Evolutionary conservation across 305 asterid species (phyloP).

Genomic region (Fraxinus velutina): DNA sequence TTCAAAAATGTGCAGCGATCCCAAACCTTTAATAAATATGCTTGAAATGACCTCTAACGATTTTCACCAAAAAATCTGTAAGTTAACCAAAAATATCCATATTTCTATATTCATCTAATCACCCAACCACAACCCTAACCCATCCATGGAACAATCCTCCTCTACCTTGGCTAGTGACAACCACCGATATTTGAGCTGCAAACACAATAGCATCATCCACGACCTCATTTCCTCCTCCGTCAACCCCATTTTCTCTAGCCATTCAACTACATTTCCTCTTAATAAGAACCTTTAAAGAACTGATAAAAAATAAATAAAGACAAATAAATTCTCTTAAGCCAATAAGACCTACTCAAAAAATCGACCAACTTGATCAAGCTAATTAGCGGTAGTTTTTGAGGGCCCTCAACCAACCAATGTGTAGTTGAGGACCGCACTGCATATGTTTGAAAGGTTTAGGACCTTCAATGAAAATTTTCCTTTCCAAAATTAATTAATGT

Average conservation of each 20-base stretch:
- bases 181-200: neutral
- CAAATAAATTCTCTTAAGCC: neutral
- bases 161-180: neutral
- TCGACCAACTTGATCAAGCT: too few species aligned
- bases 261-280: neutral
- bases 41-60: neutral
- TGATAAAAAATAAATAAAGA: neutral
- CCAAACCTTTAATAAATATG: neutral
- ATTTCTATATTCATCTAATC: neutral
- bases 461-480: neutral
- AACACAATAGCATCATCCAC: neutral
- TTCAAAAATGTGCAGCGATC: neutral
- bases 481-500: too few species aligned
- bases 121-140: neutral
- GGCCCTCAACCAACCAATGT: neutral
- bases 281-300: neutral
- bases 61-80: neutral
- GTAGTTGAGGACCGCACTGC: neutral
- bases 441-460: neutral
- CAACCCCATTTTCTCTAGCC: neutral
- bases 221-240: neutral
- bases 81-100: neutral
- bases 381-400: neutral
- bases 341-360: too few species aligned
- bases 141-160: neutral